Conservation (phyloP, 805 yeast species). For the Scheffersomyces coipomensis region DNA sequence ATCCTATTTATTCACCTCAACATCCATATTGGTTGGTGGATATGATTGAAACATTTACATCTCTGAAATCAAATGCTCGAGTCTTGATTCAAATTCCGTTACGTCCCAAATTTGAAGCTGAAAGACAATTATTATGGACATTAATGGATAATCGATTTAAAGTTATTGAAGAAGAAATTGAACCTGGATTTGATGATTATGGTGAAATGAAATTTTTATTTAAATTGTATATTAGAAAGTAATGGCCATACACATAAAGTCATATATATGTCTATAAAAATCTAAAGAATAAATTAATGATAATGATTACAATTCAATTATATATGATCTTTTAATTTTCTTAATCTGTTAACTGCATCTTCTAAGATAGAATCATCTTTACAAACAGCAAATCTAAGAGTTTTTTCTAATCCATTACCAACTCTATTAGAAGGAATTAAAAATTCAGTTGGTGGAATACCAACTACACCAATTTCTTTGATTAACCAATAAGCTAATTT, state of each 20-base stretch:
- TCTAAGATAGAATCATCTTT: constrained; percentile 80
- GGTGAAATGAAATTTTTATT: constrained; percentile 66
- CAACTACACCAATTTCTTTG: constrained; percentile 88
- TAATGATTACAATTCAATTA: constrained; percentile 6
- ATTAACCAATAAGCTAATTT: constrained; percentile 90
- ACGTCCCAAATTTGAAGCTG: constrained; percentile 62
- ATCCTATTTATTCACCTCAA: constrained; percentile 80
- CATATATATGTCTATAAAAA: background rate
- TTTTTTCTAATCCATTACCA: constrained; percentile 75
- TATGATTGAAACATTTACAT: constrained; percentile 49
- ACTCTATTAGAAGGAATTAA: constrained; percentile 58
- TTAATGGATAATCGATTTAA: constrained; percentile 42
- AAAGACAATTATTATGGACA: constrained; percentile 60
- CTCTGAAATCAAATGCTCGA: constrained; percentile 25
- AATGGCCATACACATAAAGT: background rate
- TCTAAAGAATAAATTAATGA: background rate
- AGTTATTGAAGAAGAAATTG: constrained; percentile 39
- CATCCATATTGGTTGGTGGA: constrained; percentile 76
- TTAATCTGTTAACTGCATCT: constrained; percentile 77
- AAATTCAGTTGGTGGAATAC: constrained; percentile 98
- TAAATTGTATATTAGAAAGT: constrained; percentile 25
- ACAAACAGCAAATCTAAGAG: constrained; percentile 93
- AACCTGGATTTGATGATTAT: constrained; percentile 81
- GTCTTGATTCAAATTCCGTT: constrained; percentile 77
- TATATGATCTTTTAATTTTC: constrained; percentile 63